Base-by-base conservation (phyloP, 208 protist species). In the Entamoeba dispar region DNA sequence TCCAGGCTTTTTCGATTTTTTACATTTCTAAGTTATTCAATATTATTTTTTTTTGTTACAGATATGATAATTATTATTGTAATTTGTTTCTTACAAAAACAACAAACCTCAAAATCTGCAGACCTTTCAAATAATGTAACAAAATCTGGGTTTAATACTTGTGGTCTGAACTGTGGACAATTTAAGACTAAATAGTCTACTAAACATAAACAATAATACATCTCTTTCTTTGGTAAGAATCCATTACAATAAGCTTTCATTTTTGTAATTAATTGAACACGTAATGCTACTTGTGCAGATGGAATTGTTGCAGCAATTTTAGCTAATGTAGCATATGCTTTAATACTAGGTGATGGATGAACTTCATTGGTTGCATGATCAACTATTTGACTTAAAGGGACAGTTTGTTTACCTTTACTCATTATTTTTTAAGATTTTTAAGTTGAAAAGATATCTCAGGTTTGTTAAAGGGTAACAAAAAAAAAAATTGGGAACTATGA, bases 201-300 rank as follows among this genome's bases (percentile, higher is more conserved):
- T n/a, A 86, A 86, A 86, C 61, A 86, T 31, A 86, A n/a, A 86
- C 61, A 86, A 86, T 86, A 86, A 86, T 86, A 86, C 61, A 86
- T 86, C 61, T 86, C 61, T n/a, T 86, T 86, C 19, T 86, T 86
- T 86, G 61, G 61, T 12, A 86, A 34, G 34, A 86, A 86, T n/a
- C 61, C 61, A 86, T 86, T 86, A n/a, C 61, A 86, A n/a, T 86
- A 86, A 15, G 61, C 61, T n/a, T 86, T 86, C 61, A 86, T 86
- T 86, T 86, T 86, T 38, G 27, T 86, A 31, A 86, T 86, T 34
- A 86, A 34, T n/a, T 86, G 61, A 86, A 86, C 61, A 34, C 61
- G 61, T 38, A 86, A 34, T 86, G 61, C 61, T n/a, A 86, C 31
- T 34, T 86, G 61, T 38, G 61, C 61, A 31, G 19, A 38, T 34